These are phyloP conservation scores for Coemansia aciculifera DNA, from an alignment of 192 early-diverging fungal species.

Conservation along the genomic window DNA sequence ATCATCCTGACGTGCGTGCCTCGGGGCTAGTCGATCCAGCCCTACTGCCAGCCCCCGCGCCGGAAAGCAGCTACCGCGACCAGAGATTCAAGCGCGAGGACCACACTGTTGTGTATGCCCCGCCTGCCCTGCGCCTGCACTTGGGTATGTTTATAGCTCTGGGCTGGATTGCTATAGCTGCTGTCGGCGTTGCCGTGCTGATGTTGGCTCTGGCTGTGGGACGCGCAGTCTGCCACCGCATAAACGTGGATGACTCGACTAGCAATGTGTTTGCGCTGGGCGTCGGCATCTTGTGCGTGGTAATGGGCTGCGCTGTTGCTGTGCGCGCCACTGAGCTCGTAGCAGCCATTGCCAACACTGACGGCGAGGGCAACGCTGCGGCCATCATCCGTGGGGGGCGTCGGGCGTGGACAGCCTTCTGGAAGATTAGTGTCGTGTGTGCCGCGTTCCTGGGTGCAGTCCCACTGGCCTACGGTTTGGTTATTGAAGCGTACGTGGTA, in stretches of 20 bases:
- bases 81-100: conserved; percentile 50
- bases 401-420: conserved; percentile 18
- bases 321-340: not conserved
- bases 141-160: conserved; percentile 25
- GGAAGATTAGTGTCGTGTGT: conserved; percentile 12
- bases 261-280: conserved; percentile 81
- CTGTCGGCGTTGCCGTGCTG: conserved; percentile 53
- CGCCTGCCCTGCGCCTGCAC: conserved; percentile 48
- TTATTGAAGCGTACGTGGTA: conserved; percentile 45
- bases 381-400: conserved; percentile 6
- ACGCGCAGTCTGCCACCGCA: conserved; percentile 42
- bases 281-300: conserved; percentile 63
- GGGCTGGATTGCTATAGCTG: conserved; percentile 37
- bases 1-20: conserved; percentile 52
- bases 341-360: not conserved
- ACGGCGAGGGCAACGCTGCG: conserved; percentile 13
- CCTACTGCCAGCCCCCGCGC: conserved; percentile 38
- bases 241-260: conserved; percentile 31
- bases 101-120: conserved; percentile 82
- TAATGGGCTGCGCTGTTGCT: conserved; percentile 26
- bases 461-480: conserved; percentile 33
- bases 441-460: conserved; percentile 28
- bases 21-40: conserved; percentile 13
- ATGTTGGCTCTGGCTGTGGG: conserved; percentile 53
- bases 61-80: conserved; percentile 57